These are phyloP conservation scores for Papiliotrema nemorosa DNA, from an alignment of 1,284 basidiomycete genomes.

Conservation along the genomic window DNA sequence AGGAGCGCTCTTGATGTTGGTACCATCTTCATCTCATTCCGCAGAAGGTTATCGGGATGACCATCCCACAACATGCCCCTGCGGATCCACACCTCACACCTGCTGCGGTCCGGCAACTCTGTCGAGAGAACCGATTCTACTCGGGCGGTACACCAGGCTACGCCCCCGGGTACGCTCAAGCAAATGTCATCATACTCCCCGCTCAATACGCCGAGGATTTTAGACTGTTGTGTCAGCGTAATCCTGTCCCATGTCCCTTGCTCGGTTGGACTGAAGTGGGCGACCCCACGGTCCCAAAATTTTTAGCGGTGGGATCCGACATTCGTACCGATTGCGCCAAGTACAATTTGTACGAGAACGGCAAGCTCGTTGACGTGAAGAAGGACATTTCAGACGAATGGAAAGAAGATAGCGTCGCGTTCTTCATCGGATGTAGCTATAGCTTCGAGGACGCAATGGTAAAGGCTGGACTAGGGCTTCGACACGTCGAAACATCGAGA, in stretches of 20 bases:
- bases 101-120: not conserved
- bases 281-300: conserved; percentile 35
- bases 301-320: conserved; percentile 5
- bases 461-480: conserved; percentile 13
- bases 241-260: conserved; percentile 40
- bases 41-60: too few species aligned
- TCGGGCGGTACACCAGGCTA: conserved; percentile 7
- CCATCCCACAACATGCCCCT: not conserved
- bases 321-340: not conserved
- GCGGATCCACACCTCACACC: not conserved
- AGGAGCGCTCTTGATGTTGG: too few species aligned
- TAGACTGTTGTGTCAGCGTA: conserved; percentile 30
- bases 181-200: conserved; percentile 38
- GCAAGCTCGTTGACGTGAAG: conserved; percentile 11
- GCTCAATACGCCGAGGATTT: conserved; percentile 34
- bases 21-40: too few species aligned
- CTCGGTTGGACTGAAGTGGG: conserved; percentile 28
- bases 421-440: conserved; percentile 40
- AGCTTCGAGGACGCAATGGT: conserved; percentile 35
- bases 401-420: conserved; percentile 35
- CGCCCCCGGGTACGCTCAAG: conserved; percentile 31
- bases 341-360: conserved; percentile 11
- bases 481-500: conserved; percentile 23
- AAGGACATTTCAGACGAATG: conserved; percentile 21
- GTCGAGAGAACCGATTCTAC: not conserved